Evolutionary conservation across 257 asterid species (phyloP), one percentile per base, ranked within the genome.

Genomic region (Ophiorrhiza pumila): DNA sequence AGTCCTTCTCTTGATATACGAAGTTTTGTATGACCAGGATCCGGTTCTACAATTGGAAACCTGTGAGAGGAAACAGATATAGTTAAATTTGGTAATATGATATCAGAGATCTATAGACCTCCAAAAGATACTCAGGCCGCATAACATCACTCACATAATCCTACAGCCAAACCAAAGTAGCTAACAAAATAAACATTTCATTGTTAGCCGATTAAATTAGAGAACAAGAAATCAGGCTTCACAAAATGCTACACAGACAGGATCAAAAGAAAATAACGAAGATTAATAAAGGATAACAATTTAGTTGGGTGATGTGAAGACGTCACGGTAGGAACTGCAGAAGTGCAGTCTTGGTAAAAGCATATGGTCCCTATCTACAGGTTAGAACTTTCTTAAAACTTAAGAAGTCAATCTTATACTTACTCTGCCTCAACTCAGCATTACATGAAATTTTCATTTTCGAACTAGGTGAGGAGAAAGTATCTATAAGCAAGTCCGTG

Each of bases 1-100:
- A 94, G 78, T 66, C 99, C 99, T 87, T 82, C 95, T 84, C 90
- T 87, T 67, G 96, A 74, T 78, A 94, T 86, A 53, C 91, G 95
- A 56, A 94, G 99, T 82, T 91, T 94, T 12, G 99, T 91, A 83
- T 94, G 99, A 68, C 98, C 97, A 50, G 93, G 91, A 83, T 92
- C 96, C 32, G 99, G 99, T 82, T 87, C 99, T 80, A 94, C 76
- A 74, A 91, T 91, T 41, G 99, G 98, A 85, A 94, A 88, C 82
- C 98, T 94, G 83, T 65, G 73, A 49, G 72, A 60, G n/a, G 35
- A 53, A 75, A 80, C 2, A 74, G 71, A 47, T 13, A 15, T 65
- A 69, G 53, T 60, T 22, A 49, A 74, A 29, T 35, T 52, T 8
- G 50, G 27, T 17, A 49, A 7, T 45, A 39, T 25, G 20, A 69